Percentiles rank a stretch among this genome's conserved stretches.
phyloP scores from a whole-genome alignment of 164 flowering plant species.

The Stephania yunnanensis region DNA sequence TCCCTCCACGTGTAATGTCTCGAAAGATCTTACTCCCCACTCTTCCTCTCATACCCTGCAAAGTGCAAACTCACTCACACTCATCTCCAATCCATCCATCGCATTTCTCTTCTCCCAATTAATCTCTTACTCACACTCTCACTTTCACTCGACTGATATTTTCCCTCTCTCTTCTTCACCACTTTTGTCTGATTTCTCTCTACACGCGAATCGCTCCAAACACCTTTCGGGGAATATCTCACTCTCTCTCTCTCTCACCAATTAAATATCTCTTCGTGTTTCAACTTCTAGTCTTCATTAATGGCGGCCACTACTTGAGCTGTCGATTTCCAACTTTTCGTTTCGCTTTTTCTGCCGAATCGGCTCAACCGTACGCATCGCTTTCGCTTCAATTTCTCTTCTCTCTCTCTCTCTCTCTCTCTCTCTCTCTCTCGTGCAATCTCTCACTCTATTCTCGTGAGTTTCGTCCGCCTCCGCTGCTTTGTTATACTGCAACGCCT shows the following conservation, averaged over 20 bases:
- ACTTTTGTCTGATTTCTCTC: too few species aligned
- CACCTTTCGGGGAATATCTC: too few species aligned
- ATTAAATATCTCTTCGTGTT: background rate
- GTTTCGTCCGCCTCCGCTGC: background rate
- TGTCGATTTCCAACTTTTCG: background rate
- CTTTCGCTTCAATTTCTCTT: background rate
- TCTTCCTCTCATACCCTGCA: background rate
- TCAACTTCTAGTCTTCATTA: background rate
- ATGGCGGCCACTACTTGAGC: background rate
- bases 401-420: background rate
- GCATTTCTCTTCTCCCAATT: background rate
- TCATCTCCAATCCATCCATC: too few species aligned
- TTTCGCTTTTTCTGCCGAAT: background rate
- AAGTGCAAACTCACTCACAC: too few species aligned
- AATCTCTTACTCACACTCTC: too few species aligned
- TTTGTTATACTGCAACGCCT: background rate
- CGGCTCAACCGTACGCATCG: background rate
- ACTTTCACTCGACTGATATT: too few species aligned
- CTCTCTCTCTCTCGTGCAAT: background rate
- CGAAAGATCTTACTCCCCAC: background rate
- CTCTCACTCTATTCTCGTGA: conserved; percentile 3
- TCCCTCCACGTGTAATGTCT: too few species aligned
- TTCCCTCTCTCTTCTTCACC: too few species aligned
- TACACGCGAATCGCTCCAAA: too few species aligned
- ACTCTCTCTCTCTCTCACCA: too few species aligned